Base-by-base conservation (phyloP, 225 moss, liverwort and hornwort species). In the Climacium dendroides region DNA sequence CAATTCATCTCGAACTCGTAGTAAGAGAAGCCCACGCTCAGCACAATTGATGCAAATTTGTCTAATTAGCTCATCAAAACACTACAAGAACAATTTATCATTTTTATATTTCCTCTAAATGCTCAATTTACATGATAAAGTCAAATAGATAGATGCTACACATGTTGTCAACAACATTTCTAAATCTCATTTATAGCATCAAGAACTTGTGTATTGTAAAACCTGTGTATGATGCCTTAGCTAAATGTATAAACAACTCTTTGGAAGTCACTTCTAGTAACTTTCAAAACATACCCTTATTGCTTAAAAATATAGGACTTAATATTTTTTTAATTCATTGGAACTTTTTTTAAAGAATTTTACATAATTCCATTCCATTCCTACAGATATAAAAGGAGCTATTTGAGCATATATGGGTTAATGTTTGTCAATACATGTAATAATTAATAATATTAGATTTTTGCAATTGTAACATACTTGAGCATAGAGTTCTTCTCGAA, bases 31-130 rank as follows among this genome's bases (percentile, higher is more conserved):
- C 2, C 97, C 98, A 74, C 98, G 91, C 82, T 98, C 96, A 15
- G 97, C 97, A 90, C 98, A 98, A 86, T 94, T 98, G 22, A 98
- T 94, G 39, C 96, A 96, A 29, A 93, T 89, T 95, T 98, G 93
- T 81, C 98, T 91, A 55, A 98, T 96, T 28, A 98, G 76, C 85
- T 98, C 98, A 90, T 98, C 97, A 94, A 98, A 95, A 84, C 97
- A 96, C 97, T 98, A 87, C 91, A 92, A 85, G 47, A 32, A 71
- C 41, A n/a, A 19, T 48, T 17, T 3, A 18, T 5, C 7, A 28
- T 78, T 25, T 26, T 65, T 20, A n/a, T 16, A 37, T 67, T 11
- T 66, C 29, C 0, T 22, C 3, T 43, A 22, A 14, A 80, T 61
- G 32, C 3, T 32, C 18, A 60, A 32, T 32, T 13, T 22, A 19